A percentile compares a stretch with the other conserved stretches of the same genome.
Conservation (phyloP, 768 basidiomycete species). For the Hygrocybe punicea region DNA sequence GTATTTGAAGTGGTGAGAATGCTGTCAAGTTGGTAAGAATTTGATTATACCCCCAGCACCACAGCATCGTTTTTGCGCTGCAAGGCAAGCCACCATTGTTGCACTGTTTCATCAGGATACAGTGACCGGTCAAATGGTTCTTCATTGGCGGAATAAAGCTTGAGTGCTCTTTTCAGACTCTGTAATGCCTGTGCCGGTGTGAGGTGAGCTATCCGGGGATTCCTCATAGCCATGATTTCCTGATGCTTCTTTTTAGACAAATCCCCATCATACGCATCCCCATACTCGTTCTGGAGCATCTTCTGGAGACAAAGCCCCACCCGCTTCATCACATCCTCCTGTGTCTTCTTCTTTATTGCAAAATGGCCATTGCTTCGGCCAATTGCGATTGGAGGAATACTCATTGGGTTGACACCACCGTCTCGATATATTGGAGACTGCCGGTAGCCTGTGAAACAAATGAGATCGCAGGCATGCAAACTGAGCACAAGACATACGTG, state of each 20-base stretch:
- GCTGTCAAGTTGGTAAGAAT: not conserved
- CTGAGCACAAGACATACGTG: not conserved
- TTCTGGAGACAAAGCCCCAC: conserved; percentile 1
- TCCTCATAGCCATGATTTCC: not conserved
- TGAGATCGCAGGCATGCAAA: not conserved
- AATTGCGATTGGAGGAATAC: not conserved
- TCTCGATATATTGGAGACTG: conserved; percentile 27
- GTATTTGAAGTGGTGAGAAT: not conserved
- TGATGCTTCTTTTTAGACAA: not conserved
- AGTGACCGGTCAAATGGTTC: conserved; percentile 3
- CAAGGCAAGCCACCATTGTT: conserved; percentile 22
- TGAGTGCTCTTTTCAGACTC: conserved; percentile 1
- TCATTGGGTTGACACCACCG: conserved; percentile 2
- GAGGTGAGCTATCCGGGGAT: conserved; percentile 1
- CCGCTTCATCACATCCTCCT: not conserved
- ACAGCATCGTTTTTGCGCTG: not conserved
- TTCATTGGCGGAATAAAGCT: not conserved
- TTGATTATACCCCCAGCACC: not conserved
- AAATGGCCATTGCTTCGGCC: no score
- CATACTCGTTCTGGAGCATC: conserved; percentile 3
- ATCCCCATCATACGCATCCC: not conserved
- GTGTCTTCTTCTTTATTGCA: not conserved
- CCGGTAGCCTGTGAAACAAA: conserved; percentile 12
- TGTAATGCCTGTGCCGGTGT: not conserved
- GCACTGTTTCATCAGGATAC: not conserved